Evolutionary conservation across 2,329 filamentous ascomycete species (phyloP), one percentile per base, ranked within the genome.

Genomic region (Trichoderma arundinaceum): DNA sequence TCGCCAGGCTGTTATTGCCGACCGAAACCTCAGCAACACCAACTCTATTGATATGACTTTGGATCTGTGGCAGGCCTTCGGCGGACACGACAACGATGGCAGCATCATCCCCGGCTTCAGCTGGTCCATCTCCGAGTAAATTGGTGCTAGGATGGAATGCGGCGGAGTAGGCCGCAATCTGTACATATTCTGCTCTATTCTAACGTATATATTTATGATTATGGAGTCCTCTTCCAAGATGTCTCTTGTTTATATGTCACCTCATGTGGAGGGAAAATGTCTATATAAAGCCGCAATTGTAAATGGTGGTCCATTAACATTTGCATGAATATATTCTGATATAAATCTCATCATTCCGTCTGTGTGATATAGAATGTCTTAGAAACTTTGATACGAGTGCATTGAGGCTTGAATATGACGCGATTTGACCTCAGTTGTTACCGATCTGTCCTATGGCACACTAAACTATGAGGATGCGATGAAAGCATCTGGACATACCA

Each of bases 31-130:
- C 12, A 57, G 65, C 46, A 7, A 15, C 15, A 28, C 15, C 28
- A 6, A 39, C 56, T 67, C 66, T 32, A 67, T 67, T 15, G 66
- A 67, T 32, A 67, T 67, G 66, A 60, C 52, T n/a, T 22, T 65
- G 33, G 66, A 65, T 22, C 44, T 60, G 15, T 67, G 66, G 66
- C 9, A 59, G 62, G 62, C 44, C 13, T 67, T 67, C 13, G 62
- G 66, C 7, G 62, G 62, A 28, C 46, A 60, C 22, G 62, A 65
- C 41, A 28, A 22, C 19, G 66, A 67, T 12, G 66, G 62, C n/a
- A 66, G 9, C 22, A 3, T 62, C 32, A 61, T 61, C 32, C 39
- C 5, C 13, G 64, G 64, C 13, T 52, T 66, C 48, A 52, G 32
- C 35, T 66, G 32, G 32, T 33, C n/a, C 33, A 66, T 66, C 7